Conservation (phyloP, 2,329 filamentous ascomycete species). For the Calonectria fujianensis region DNA sequence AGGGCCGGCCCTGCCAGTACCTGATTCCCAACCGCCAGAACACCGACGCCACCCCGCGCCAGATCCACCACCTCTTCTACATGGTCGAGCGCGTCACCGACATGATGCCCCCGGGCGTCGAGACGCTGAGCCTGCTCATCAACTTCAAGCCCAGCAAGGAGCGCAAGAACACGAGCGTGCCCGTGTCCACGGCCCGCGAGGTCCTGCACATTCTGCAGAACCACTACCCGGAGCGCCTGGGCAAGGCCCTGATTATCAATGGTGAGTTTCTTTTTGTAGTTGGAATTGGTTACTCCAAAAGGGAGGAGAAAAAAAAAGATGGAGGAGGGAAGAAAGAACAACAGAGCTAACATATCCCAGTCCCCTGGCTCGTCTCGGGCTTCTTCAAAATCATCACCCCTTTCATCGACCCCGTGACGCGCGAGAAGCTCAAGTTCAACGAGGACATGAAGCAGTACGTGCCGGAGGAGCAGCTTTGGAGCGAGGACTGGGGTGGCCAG, state of each 20-base stretch:
- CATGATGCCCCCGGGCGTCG: constrained; percentile 89
- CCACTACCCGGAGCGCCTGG: constrained; percentile 95
- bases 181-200: constrained; percentile 84
- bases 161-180: constrained; percentile 83
- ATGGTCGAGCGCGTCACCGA: constrained; percentile 95
- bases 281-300: too few relatives aligned
- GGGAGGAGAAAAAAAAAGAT: neutral
- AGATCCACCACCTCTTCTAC: constrained; percentile 95
- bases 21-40: constrained; percentile 94
- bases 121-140: constrained; percentile 90
- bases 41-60: constrained; percentile 88
- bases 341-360: constrained; percentile 63
- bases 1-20: constrained; percentile 92
- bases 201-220: constrained; percentile 94
- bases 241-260: constrained; percentile 91
- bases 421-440: constrained; percentile 98
- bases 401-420: constrained; percentile 96
- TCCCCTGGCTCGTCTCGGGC: constrained; percentile 91
- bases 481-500: constrained; percentile 82
- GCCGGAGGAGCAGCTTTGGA: constrained; percentile 88
- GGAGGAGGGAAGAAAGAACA: neutral
- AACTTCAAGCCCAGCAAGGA: constrained; percentile 90
- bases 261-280: constrained; percentile 65
- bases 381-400: constrained; percentile 98
- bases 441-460: constrained; percentile 91